These are phyloP conservation scores for Raddia distichophylla DNA, from an alignment of 176 grass and related monocot species.

Conservation along the genomic window DNA sequence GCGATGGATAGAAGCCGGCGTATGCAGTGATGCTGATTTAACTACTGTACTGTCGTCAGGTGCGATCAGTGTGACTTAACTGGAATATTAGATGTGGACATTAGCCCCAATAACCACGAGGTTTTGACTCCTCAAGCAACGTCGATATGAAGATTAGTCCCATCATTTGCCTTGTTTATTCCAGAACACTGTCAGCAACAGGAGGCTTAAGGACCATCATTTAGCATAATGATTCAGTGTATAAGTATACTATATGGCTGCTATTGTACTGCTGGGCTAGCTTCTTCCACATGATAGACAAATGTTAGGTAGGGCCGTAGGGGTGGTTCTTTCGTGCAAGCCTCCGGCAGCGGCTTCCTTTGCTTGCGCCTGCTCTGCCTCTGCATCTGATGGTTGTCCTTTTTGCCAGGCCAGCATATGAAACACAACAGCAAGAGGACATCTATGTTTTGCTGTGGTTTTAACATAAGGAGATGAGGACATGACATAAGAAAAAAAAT, in stretches of 20 bases:
- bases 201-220: conserved; percentile 1
- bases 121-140: conserved; percentile 30
- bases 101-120: conserved; percentile 16
- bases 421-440: conserved; percentile 3
- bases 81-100: conserved; percentile 31
- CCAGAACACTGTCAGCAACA: conserved; percentile 21
- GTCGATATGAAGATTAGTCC: conserved; percentile 16
- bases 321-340: conserved; percentile 34
- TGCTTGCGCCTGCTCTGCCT: neutral
- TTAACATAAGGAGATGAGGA: neutral
- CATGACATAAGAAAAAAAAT: neutral
- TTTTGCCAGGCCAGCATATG: neutral
- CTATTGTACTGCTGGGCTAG: neutral
- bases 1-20: too few relatives aligned
- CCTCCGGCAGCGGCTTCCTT: conserved; percentile 5
- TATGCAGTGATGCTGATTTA: conserved; percentile 6
- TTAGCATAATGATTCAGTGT: conserved; percentile 16
- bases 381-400: neutral
- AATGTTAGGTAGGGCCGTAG: neutral
- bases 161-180: conserved; percentile 35
- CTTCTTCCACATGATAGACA: conserved; percentile 9
- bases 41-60: conserved; percentile 8
- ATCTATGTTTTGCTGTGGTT: conserved; percentile 10
- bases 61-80: conserved; percentile 34
- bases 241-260: conserved; percentile 1